Base-by-base conservation (phyloP, 495 filamentous ascomycete species). In the Podospora pseudocomata region DNA sequence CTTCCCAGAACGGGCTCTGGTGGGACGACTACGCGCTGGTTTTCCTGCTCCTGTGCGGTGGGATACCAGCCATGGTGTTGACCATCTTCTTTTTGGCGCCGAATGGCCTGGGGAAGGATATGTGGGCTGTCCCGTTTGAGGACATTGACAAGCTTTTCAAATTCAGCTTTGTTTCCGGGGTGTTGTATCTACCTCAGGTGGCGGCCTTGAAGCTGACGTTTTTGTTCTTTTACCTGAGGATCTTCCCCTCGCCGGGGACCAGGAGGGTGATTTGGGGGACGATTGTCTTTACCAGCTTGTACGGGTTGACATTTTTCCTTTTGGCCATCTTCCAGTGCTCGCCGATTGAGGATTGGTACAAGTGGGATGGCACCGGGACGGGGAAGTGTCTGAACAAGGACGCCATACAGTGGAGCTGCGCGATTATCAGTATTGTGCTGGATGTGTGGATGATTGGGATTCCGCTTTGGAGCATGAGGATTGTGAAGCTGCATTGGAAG, bases 401-500 rank as follows among this genome's bases (percentile, higher is more conserved):
- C 13, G 75, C 79, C 4, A 78, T 69, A 23, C 63, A 63, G 0
- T 71, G 66, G 63, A 30, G 63, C 13, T 65, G 65, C 58, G 63
- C 62, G 34, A 63, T 18, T 57, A 63, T 68, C 56, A 69, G 67
- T 60, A 69, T 69, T 30, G 69, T 56, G 0, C 61, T 71, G 53
- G 69, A 71, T 58, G 6, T 71, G 5, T 61, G 65, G 65, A 71
- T 71, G 62, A 49, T 71, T 49, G 65, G 56, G 13, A 68, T 71
- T 13, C 69, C 69, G 15, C 53, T 71, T 4, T 23, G 28, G 53
- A 62, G 67, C 62, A 62, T 82, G 19, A 72, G 74, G 55, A 56
- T 58, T 19, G 66, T 82, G 44, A 76, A 78, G 28, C 60, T 78
- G 18, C 68, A 73, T 63, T 72, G 72, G 72, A 76, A 75, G 68